These are phyloP conservation scores for Postia placenta DNA, from an alignment of 768 basidiomycete genomes.

Conservation along the genomic window DNA sequence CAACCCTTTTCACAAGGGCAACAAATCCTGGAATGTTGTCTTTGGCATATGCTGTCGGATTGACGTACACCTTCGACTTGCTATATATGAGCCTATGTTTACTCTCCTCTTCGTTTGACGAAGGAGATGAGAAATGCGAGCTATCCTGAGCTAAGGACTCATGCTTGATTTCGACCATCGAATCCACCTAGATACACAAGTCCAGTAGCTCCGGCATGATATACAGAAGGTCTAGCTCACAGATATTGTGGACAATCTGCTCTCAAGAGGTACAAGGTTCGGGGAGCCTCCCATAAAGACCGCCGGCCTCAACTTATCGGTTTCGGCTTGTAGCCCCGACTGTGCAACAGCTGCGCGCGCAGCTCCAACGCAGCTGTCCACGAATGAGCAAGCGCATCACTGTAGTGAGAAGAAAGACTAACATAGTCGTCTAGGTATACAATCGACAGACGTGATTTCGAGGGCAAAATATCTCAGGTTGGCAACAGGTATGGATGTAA, in stretches of 20 bases:
- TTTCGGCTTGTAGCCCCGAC: neutral
- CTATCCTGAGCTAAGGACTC: conserved; percentile 6
- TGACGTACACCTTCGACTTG: conserved; percentile 93
- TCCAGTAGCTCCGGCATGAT: neutral
- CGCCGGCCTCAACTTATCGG: neutral
- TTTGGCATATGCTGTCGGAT: conserved; percentile 85
- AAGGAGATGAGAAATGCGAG: conserved; percentile 7
- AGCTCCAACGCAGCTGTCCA: neutral
- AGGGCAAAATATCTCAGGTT: no score
- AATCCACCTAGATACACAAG: conserved; percentile 16
- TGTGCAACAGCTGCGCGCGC: conserved; percentile 1
- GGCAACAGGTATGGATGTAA: no score
- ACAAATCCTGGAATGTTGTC: conserved; percentile 96
- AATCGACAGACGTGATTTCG: no score
- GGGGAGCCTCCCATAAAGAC: conserved; percentile 14
- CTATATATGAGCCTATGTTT: conserved; percentile 77
- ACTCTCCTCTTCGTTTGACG: conserved; percentile 29
- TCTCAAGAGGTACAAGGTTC: conserved; percentile 23
- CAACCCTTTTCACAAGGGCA: conserved; percentile 81
- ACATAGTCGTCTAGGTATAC: no score
- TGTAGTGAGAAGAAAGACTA: no score
- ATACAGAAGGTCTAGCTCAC: conserved; percentile 12
- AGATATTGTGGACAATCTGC: conserved; percentile 37
- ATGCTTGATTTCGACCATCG: conserved; percentile 27
- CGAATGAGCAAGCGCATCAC: neutral